Base-by-base conservation (phyloP, 2,329 filamentous ascomycete species). In the Fusarium heterosporum region DNA sequence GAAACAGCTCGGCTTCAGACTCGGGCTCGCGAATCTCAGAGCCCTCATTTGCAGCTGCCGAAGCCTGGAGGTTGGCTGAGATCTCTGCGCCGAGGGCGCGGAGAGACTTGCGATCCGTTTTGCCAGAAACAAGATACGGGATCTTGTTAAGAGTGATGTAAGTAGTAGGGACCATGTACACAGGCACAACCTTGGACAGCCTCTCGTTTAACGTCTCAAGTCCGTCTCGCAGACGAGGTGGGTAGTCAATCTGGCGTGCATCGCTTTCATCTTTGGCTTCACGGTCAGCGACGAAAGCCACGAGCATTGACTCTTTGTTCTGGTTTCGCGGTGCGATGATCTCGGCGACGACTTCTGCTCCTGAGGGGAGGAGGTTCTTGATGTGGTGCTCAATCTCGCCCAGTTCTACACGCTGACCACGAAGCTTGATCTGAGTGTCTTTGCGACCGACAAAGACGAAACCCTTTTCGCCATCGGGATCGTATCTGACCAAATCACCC, bases 351-450 rank as follows among this genome's bases (percentile, higher is more conserved):
- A 84, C 80, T 34, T 78, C 79, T 2, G 78, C 79, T 0, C 77
- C 77, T 0, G 75, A 59, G 0, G 81, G 80, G 13, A 86, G 70
- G 11, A 70, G 36, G 29, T 77, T 75, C 13, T 78, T 76, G 56
- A 85, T 79, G 60, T 85, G 80, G 55, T 82, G 80, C 66, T 85
- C 84, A 8, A 85, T 83, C 66, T 85, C 83, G 2, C 81, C 80
- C 19, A 89, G 80, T 76, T 89, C 91, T 50, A 90, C 84, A 54
- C 89, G 80, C 66, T 87, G 89, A 26, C 91, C 91, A 12, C 84
- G 81, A 28, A 91, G 78, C 76, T 92, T 92, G 54, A 90, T 85
- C 74, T 89, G 89, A n/a, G 84, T 84, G 69, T 91, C 89, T 67
- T 88, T 89, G 47, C 90, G 82, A 16, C 88, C 88, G 38, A 89